These are phyloP conservation scores for Daldinia decipiens DNA, from an alignment of 495 filamentous ascomycete species.

Conservation along the genomic window DNA sequence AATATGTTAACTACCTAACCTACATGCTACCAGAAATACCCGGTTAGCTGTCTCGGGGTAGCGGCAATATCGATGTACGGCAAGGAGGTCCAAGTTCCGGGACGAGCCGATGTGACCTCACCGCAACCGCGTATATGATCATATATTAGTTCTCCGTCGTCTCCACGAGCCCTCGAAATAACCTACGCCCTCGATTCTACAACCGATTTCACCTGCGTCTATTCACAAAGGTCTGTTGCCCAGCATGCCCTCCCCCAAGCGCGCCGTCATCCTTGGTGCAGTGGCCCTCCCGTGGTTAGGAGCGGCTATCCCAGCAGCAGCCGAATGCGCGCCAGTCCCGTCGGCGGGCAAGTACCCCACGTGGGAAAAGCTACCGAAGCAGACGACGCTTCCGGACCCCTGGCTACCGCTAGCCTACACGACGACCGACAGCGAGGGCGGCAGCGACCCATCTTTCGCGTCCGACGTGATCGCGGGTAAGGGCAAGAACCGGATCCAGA, in stretches of 20 bases:
- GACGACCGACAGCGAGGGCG: slow-evolving; percentile 50
- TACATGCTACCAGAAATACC: slow-evolving; percentile 31
- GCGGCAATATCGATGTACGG: slow-evolving; percentile 41
- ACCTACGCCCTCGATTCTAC: background rate
- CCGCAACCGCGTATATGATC: slow-evolving; percentile 12
- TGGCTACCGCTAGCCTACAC: slow-evolving; percentile 61
- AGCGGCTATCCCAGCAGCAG: slow-evolving; percentile 32
- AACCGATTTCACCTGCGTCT: background rate
- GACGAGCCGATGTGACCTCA: slow-evolving; percentile 36
- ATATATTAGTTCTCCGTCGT: slow-evolving; percentile 31
- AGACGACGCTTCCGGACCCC: slow-evolving; percentile 60
- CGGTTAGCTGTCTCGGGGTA: slow-evolving; percentile 39
- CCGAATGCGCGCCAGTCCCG: slow-evolving; percentile 50
- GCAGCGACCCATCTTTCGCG: slow-evolving; percentile 45
- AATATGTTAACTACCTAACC: background rate
- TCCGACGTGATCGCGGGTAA: slow-evolving; percentile 53
- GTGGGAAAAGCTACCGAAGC: slow-evolving; percentile 53
- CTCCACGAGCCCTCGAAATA: background rate
- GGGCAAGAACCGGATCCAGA: slow-evolving; percentile 56
- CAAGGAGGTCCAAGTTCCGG: slow-evolving; percentile 42
- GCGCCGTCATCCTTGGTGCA: slow-evolving; percentile 26
- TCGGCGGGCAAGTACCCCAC: slow-evolving; percentile 53
- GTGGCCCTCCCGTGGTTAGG: slow-evolving; percentile 20
- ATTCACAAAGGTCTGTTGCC: background rate
- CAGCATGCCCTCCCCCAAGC: slow-evolving; percentile 32